Conservation (phyloP, 768 basidiomycete genomes). For the Pisolithus marmoratus region DNA sequence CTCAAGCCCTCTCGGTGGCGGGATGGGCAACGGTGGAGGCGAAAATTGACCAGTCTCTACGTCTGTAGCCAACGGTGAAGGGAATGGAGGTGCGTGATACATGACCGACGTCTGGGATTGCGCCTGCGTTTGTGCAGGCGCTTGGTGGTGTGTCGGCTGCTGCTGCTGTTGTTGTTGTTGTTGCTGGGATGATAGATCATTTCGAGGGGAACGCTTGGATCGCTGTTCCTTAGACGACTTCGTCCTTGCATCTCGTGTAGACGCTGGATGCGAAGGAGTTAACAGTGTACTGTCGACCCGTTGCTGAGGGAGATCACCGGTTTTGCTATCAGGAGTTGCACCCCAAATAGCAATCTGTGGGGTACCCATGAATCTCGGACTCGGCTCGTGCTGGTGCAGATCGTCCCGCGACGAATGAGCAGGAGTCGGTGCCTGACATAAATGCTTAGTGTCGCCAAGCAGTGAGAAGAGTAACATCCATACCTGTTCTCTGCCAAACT, state of each 20-base stretch:
- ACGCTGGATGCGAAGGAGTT: constrained; percentile 22
- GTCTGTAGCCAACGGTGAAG: constrained; percentile 13
- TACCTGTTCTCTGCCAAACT: constrained; percentile 23
- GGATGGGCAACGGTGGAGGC: constrained; percentile 25
- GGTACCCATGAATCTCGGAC: constrained; percentile 9
- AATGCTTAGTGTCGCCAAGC: constrained; percentile 8
- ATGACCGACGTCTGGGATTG: constrained; percentile 15
- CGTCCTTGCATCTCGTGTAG: constrained; percentile 20
- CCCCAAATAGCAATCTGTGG: constrained; percentile 28
- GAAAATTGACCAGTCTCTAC: constrained; percentile 18
- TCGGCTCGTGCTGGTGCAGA: constrained; percentile 3
- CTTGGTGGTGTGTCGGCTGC: not conserved
- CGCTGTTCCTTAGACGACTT: constrained; percentile 18
- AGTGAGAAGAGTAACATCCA: not conserved
- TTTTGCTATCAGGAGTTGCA: constrained; percentile 19
- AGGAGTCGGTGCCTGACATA: constrained; percentile 15
- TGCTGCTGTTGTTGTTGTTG: constrained; percentile 11
- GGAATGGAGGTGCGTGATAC: constrained; percentile 17
- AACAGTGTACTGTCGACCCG: constrained; percentile 19
- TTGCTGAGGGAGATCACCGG: constrained; percentile 18
- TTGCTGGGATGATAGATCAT: constrained; percentile 7
- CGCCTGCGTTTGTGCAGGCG: not conserved
- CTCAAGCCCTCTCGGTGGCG: constrained; percentile 21
- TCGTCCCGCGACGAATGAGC: constrained; percentile 12
- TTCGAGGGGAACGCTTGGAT: constrained; percentile 11